phyloP scores from a whole-genome alignment of 2,329 filamentous ascomycete genomes.

The Microthyrium microscopicum region DNA sequence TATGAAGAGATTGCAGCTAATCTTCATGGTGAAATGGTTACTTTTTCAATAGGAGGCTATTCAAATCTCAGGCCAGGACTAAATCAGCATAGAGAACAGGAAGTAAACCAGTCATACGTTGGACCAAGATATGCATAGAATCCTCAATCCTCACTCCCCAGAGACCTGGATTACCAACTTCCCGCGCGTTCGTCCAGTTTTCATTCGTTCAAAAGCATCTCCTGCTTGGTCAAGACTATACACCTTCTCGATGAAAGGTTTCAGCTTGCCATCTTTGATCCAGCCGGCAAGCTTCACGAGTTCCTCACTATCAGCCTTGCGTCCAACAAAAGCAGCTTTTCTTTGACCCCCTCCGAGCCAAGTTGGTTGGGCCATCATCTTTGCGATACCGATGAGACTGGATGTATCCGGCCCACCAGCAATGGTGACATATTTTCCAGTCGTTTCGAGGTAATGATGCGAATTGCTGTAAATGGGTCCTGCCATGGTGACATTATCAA shows the following conservation, averaged over 20 bases:
- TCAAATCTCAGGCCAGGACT: no score
- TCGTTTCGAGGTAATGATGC: slow-evolving; percentile 32
- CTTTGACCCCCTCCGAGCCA: slow-evolving; percentile 35
- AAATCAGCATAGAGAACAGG: no score
- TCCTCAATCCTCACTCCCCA: no score
- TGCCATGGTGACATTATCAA: slow-evolving; percentile 41
- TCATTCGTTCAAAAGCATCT: slow-evolving; percentile 21
- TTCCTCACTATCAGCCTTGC: slow-evolving; percentile 26
- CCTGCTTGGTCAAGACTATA: slow-evolving; percentile 23
- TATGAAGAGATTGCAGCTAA: no score
- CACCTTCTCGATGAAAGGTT: slow-evolving; percentile 36
- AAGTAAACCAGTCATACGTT: no score
- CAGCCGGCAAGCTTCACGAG: slow-evolving; percentile 34
- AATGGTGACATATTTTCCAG: slow-evolving; percentile 30
- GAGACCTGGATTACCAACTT: slow-evolving; percentile 24
- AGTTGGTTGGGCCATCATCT: slow-evolving; percentile 26
- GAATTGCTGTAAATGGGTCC: slow-evolving; percentile 35
- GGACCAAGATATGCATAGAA: no score
- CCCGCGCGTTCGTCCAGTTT: slow-evolving; percentile 20
- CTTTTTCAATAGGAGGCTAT: no score
- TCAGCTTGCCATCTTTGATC: slow-evolving; percentile 43
- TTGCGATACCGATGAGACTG: slow-evolving; percentile 16
- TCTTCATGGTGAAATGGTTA: no score
- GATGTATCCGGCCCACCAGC: slow-evolving; percentile 13
- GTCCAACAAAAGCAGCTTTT: slow-evolving; percentile 23